Percentiles rank a stretch among this genome's conserved stretches.
Conservation (phyloP, 148 eudicot genomes). For the Polygonum maritimum region DNA sequence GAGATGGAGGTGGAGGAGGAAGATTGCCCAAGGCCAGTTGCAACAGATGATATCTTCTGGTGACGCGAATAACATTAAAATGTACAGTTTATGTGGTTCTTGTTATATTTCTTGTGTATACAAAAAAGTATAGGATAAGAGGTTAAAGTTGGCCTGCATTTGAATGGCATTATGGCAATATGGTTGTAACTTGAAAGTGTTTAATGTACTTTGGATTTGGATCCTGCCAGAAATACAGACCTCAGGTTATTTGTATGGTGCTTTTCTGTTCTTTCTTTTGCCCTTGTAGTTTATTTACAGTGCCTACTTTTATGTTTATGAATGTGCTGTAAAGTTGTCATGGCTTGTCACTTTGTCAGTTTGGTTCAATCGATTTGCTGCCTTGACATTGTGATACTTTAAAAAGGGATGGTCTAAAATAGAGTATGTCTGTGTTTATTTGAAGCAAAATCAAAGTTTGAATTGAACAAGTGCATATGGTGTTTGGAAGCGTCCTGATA, state of each 20-base stretch:
- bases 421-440: too few relatives aligned
- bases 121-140: constrained; percentile 19
- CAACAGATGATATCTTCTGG: constrained; percentile 37
- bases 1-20: constrained; percentile 94
- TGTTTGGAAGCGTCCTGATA: too few relatives aligned
- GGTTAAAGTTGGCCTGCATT: constrained; percentile 38
- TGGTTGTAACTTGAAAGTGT: neutral
- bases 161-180: constrained; percentile 27
- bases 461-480: too few relatives aligned
- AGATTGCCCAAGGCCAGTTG: constrained; percentile 32
- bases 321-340: too few relatives aligned
- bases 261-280: neutral
- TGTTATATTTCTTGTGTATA: constrained; percentile 30
- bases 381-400: too few relatives aligned
- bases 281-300: too few relatives aligned
- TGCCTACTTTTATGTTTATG: too few relatives aligned
- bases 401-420: too few relatives aligned
- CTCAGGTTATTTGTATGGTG: constrained; percentile 1
- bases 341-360: too few relatives aligned
- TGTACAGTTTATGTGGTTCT: constrained; percentile 39
- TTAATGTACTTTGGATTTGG: constrained; percentile 24
- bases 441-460: too few relatives aligned
- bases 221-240: constrained; percentile 13
- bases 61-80: constrained; percentile 4
- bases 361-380: too few relatives aligned